Evolutionary conservation across 2,329 filamentous ascomycete genomes (phyloP), one percentile per base, ranked within the genome.

Genomic region (Ceratocystis albifundus): DNA sequence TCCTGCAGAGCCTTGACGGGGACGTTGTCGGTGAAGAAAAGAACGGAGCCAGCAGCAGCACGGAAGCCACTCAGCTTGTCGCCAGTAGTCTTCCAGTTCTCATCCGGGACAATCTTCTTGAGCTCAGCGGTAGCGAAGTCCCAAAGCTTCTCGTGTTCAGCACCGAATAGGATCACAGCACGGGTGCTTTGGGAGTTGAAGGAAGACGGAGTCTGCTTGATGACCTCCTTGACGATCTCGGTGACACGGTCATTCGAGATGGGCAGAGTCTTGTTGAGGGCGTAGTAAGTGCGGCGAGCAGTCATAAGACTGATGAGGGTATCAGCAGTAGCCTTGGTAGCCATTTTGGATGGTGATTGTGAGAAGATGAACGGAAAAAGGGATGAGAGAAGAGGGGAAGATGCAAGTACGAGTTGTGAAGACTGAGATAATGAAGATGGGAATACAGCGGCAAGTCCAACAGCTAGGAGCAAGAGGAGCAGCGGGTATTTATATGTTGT

Each of bases 141-240:
- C 93, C 92, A 96, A 71, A 96, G 84, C 78, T 88, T 88, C 72
- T 91, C 86, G 79, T 96, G 92, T 76, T 96, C 88, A 69, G 82
- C 83, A 72, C 88, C 87, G 72, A 94, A 81, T 65, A 96, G 84
- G 64, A 96, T 82, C 61, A 96, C 82, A 67, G 88, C 78, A 68
- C 92, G 87, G 70, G 89, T 88, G 71, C 85, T 85, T 80, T 96
- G 92, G 53, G 85, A 88, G 84, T 96, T 96, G 86, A 96, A 96
- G 70, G 87, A 85, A 64, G 84, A 88, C 53, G 92, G 92, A 1
- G 87, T 81, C 75, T 90, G 80, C 68, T 84, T 79, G 70, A 94
- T 79, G 65, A 84, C 80, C 70, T 84, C 75, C 74, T 80, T 77
- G 74, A 86, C 81, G 73, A 92, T 83, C 71, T 88, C 82, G 72